Conservation (phyloP, 805 yeast genomes). For the Saccharomycopsis babjevae region DNA sequence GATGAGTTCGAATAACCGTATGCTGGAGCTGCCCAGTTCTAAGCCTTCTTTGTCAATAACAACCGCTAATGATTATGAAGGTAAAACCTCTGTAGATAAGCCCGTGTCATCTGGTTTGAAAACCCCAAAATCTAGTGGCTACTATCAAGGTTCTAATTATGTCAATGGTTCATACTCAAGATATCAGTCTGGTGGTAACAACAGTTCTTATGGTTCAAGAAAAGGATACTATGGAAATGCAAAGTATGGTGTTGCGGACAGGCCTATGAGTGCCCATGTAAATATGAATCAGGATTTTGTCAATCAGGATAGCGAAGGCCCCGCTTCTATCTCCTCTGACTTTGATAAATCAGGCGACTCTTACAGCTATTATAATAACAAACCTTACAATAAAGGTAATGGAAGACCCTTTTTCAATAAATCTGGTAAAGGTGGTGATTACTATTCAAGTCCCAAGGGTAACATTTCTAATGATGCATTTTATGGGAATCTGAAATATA, state of each 20-base stretch:
- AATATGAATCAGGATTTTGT: background rate
- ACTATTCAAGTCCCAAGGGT: background rate
- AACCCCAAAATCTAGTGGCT: constrained; percentile 8
- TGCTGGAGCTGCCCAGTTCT: background rate
- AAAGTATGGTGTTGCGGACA: background rate
- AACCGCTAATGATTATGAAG: constrained; percentile 1
- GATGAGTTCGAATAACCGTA: background rate
- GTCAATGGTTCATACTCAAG: background rate
- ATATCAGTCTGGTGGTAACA: constrained; percentile 1
- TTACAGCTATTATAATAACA: background rate
- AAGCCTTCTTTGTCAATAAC: constrained; percentile 8
- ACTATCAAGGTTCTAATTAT: constrained; percentile 2
- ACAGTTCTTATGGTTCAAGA: background rate
- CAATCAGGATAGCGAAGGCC: background rate
- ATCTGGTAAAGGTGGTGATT: background rate
- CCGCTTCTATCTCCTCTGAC: background rate
- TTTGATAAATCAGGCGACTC: background rate
- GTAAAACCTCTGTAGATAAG: background rate
- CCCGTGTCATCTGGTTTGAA: constrained; percentile 7
- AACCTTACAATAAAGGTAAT: background rate
- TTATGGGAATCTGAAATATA: background rate
- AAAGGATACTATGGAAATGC: background rate
- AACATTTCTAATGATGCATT: background rate
- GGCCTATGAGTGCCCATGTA: background rate
- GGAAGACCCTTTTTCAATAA: background rate